Evolutionary conservation across 2,329 filamentous ascomycete species (phyloP).

Genomic region (Arthrinium puccinioides): DNA sequence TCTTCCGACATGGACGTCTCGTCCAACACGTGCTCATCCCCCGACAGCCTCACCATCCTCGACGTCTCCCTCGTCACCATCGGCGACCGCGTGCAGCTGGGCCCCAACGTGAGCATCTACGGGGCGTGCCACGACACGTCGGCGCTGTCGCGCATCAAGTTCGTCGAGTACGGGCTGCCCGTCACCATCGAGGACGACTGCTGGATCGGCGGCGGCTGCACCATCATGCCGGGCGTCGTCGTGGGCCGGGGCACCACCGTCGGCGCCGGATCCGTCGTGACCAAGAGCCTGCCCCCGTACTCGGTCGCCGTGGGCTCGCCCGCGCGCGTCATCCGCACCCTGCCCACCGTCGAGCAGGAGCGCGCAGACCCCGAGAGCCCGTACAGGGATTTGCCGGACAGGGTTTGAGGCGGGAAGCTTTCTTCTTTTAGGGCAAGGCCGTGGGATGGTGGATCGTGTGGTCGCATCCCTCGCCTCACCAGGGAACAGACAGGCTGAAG

Average conservation of each 20-base stretch:
- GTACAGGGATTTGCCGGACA: neutral
- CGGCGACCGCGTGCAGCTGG: conserved; percentile 64
- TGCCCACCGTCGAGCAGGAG: conserved; percentile 2
- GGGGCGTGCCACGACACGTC: conserved; percentile 67
- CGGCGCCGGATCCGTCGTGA: conserved; percentile 42
- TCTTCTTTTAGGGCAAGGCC: too few species aligned
- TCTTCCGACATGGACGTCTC: conserved; percentile 7
- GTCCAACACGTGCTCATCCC: neutral
- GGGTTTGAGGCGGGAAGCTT: neutral
- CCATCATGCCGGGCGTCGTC: conserved; percentile 43
- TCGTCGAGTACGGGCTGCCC: conserved; percentile 37
- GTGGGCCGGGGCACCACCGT: conserved; percentile 46
- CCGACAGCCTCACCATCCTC: conserved; percentile 49
- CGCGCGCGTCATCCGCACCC: conserved; percentile 31
- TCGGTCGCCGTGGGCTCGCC: conserved; percentile 41
- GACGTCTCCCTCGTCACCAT: conserved; percentile 67
- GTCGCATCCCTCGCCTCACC: too few species aligned
- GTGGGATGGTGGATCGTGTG: too few species aligned
- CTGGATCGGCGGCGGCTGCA: conserved; percentile 45
- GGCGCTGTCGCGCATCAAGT: conserved; percentile 37
- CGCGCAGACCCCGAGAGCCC: conserved; percentile 1
- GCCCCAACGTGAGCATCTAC: conserved; percentile 64
- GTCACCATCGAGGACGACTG: conserved; percentile 46
- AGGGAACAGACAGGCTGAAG: too few species aligned
- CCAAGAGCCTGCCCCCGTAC: conserved; percentile 39